Evolutionary conservation across 169 alveolate species (phyloP).

Genomic region (Eimeria falciformis): DNA sequence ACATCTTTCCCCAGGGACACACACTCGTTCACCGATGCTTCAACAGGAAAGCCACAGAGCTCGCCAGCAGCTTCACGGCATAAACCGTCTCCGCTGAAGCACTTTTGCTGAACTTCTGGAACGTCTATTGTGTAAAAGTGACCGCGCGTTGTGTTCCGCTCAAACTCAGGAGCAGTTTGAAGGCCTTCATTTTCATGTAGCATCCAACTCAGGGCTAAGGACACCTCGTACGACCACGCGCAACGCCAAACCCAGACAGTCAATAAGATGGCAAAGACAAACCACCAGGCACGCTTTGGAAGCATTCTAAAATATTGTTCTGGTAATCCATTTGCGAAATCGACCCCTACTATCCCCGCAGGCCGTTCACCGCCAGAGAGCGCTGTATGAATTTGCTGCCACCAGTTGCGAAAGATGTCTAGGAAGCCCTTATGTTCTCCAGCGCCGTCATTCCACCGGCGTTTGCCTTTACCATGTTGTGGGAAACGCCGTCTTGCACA

Average conservation of each 20-base stretch:
- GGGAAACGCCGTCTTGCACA: too few relatives aligned
- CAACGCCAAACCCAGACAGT: not conserved
- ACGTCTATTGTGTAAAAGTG: not conserved
- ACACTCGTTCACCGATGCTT: not conserved
- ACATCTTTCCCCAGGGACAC: not conserved
- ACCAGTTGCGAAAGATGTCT: too few relatives aligned
- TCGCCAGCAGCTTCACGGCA: not conserved
- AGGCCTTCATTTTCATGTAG: not conserved
- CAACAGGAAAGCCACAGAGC: conserved; percentile 21
- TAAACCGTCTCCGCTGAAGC: not conserved
- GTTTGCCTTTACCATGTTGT: too few relatives aligned
- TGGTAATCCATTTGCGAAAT: too few relatives aligned
- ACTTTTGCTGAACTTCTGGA: not conserved
- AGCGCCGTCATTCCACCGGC: too few relatives aligned
- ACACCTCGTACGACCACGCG: not conserved
- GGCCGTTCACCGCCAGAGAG: too few relatives aligned
- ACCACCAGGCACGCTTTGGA: not conserved
- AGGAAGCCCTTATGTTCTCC: too few relatives aligned
- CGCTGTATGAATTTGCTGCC: too few relatives aligned
- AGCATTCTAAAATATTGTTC: too few relatives aligned
- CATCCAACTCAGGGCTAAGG: not conserved
- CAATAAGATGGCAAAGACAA: not conserved
- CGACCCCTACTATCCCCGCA: too few relatives aligned
- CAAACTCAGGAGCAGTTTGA: not conserved
- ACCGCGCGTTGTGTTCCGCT: not conserved